Evolutionary conservation across 2,329 filamentous ascomycete species (phyloP).

Genomic region (Alternaria panax): DNA sequence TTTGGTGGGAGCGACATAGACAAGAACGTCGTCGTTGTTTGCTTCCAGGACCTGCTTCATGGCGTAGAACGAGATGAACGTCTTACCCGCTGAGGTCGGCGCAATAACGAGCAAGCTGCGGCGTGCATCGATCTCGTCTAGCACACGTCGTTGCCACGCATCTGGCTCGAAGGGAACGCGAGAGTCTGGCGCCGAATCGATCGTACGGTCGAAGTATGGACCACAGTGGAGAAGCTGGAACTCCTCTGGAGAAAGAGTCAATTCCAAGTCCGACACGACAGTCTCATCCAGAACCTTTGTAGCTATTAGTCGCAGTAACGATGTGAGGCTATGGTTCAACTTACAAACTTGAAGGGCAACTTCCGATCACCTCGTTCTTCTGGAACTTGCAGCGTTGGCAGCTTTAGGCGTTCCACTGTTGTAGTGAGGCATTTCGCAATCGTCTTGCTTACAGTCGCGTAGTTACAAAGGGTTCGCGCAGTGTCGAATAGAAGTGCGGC

Average conservation of each 20-base stretch:
- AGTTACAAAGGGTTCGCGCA: slow-evolving; percentile 37
- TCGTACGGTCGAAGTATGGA: slow-evolving; percentile 77
- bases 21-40: slow-evolving; percentile 73
- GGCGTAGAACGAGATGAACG: slow-evolving; percentile 84
- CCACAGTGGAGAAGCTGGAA: slow-evolving; percentile 75
- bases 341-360: slow-evolving; percentile 56
- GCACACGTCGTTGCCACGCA: slow-evolving; percentile 76
- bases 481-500: slow-evolving; percentile 46
- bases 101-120: slow-evolving; percentile 78
- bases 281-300: slow-evolving; percentile 31
- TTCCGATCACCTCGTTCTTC: slow-evolving; percentile 47
- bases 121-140: slow-evolving; percentile 75
- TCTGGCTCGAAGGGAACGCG: slow-evolving; percentile 77
- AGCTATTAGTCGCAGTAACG: too few species aligned
- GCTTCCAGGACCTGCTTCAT: slow-evolving; percentile 77
- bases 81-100: slow-evolving; percentile 81
- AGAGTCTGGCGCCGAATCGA: slow-evolving; percentile 71
- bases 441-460: slow-evolving; percentile 39
- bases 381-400: slow-evolving; percentile 48
- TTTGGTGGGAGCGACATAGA: slow-evolving; percentile 84
- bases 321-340: too few species aligned
- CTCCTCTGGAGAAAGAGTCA: slow-evolving; percentile 56
- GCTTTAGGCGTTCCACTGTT: slow-evolving; percentile 49
- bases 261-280: slow-evolving; percentile 38
- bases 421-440: slow-evolving; percentile 42